Evolutionary conservation across 768 basidiomycete species (phyloP).

Genomic region (Imleria badia): DNA sequence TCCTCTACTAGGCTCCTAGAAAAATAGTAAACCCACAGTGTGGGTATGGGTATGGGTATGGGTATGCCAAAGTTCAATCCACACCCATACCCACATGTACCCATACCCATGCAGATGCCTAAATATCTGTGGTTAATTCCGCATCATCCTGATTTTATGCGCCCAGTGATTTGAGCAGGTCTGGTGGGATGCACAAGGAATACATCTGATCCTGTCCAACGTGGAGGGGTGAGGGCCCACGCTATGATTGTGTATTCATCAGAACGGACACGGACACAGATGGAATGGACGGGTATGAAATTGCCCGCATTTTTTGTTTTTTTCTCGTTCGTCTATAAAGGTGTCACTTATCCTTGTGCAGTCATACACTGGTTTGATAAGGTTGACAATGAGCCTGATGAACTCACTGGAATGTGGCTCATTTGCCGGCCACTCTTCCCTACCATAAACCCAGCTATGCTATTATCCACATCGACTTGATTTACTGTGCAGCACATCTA

Average conservation of each 20-base stretch:
- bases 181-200: conserved; percentile 28
- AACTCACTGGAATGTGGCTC: conserved; percentile 31
- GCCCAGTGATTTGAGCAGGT: conserved; percentile 29
- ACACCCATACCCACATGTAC: too few relatives aligned
- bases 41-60: too few relatives aligned
- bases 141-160: conserved; percentile 25
- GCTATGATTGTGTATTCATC: conserved; percentile 27
- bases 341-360: conserved; percentile 20
- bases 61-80: too few relatives aligned
- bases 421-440: conserved; percentile 4
- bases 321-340: conserved; percentile 22
- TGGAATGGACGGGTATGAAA: conserved; percentile 18
- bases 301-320: conserved; percentile 21
- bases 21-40: too few relatives aligned
- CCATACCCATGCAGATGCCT: too few relatives aligned
- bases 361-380: conserved; percentile 23
- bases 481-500: conserved; percentile 33
- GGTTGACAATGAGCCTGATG: conserved; percentile 18
- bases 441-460: conserved; percentile 2
- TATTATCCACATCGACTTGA: conserved; percentile 29
- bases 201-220: conserved; percentile 17
- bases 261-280: neutral
- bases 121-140: conserved; percentile 22
- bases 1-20: too few relatives aligned
- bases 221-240: conserved; percentile 17